Conservation (phyloP, 2,329 filamentous ascomycete genomes). For the Aspergillus quadrilineatus region DNA sequence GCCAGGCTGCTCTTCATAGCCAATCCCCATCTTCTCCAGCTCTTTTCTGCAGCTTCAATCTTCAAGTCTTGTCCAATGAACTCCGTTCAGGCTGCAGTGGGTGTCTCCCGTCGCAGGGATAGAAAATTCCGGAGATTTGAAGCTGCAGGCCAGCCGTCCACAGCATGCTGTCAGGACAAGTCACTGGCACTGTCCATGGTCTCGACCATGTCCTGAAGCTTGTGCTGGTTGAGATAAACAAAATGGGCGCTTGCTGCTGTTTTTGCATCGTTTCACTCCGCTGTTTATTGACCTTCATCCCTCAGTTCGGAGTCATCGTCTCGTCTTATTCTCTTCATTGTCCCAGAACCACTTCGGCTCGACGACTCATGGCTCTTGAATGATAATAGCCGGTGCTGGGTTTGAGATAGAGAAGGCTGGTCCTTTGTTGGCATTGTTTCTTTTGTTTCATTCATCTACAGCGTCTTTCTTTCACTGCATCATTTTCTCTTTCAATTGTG, state of each 20-base stretch:
- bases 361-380: constrained; percentile 7
- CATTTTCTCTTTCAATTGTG: background rate
- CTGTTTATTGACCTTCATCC: too few species aligned
- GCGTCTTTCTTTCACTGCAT: too few species aligned
- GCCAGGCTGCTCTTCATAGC: constrained; percentile 7
- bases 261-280: background rate
- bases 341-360: too few species aligned
- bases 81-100: background rate
- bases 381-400: constrained; percentile 4
- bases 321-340: too few species aligned
- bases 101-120: constrained; percentile 5
- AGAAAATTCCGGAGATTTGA: constrained; percentile 16
- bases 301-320: too few species aligned
- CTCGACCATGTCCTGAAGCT: constrained; percentile 5
- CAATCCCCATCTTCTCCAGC: constrained; percentile 15
- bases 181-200: background rate
- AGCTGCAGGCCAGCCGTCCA: constrained; percentile 15
- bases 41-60: constrained; percentile 12
- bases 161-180: background rate
- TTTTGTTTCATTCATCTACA: constrained; percentile 15
- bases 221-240: constrained; percentile 7
- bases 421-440: background rate
- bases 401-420: background rate
- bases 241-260: constrained; percentile 10
- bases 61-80: constrained; percentile 14